Base-by-base conservation (phyloP, 2,329 filamentous ascomycete genomes). In the Talaromyces marneffei region DNA sequence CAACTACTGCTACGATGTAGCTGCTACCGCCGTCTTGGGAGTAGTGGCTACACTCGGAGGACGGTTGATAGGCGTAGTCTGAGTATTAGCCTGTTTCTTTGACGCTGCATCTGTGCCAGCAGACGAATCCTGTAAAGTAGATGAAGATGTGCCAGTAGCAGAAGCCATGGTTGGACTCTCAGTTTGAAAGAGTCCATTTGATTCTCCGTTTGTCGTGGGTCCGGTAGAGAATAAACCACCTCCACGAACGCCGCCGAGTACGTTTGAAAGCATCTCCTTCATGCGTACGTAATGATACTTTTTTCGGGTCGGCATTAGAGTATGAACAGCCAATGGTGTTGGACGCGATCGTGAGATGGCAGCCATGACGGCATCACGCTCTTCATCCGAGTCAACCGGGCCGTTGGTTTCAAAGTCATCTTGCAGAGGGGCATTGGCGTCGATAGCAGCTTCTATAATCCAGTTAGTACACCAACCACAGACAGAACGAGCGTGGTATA, bases 351-450 rank as follows among this genome's bases (percentile, higher is more conserved):
- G 85, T 25, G 86, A 81, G 59, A 93, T 74, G 16, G 90, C 90
- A 33, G 84, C 81, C 91, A 97, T 96, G 57, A 97, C 90, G 0
- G 88, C 83, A 54, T 92, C 88, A 56, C 91, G 91, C 75, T 99
- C 94, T 78, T 97, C 94, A 71, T 99, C 94, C 2, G 90, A 94
- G 74, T 99, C 94, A 39, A 99, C 85, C 1, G 91, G 89, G 5
- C 86, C 87, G 64, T 91, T 90, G 61, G 85, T 85, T 52, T 95
- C 91, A 68, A 92, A 85, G 63, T 93, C 90, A 65, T 97, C 92
- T 68, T 93, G 91, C 18, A 94, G 78, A 2, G 92, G 92, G 1
- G 92, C 92, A 73, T 95, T 96, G 60, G 94, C 93, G 73, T 97
- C 92, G 67, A 99, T 89, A 39, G 92, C 92, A 37, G 92, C 92